Conservation (phyloP, 495 filamentous ascomycete species). For the Aspergillus hancockii region DNA sequence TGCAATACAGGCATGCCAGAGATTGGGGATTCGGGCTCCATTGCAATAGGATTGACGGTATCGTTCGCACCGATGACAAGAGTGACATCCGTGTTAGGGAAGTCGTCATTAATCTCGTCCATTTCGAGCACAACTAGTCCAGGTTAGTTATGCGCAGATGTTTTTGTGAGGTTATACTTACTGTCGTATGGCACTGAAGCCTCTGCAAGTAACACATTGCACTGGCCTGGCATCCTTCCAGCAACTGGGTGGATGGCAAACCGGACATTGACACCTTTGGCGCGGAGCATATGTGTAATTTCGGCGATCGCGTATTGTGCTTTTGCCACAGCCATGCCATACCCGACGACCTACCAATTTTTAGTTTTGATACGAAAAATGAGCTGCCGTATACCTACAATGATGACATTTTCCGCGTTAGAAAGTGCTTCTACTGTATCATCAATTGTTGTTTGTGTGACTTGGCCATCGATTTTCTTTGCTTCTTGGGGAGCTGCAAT, state of each 20-base stretch:
- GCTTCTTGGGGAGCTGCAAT: conserved; percentile 59
- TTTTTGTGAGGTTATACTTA: conserved; percentile 23
- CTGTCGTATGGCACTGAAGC: conserved; percentile 81
- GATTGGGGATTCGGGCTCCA: conserved; percentile 76
- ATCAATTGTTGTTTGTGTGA: conserved; percentile 71
- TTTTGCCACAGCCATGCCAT: conserved; percentile 87
- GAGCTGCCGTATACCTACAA: conserved; percentile 36
- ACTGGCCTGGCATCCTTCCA: conserved; percentile 83
- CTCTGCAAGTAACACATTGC: conserved; percentile 81
- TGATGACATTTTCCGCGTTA: conserved; percentile 75
- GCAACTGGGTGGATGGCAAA: conserved; percentile 86
- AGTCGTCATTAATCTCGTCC: conserved; percentile 91
- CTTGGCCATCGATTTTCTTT: conserved; percentile 69
- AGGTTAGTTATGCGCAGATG: conserved; percentile 18
- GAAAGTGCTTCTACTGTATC: conserved; percentile 70
- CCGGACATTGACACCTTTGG: conserved; percentile 72
- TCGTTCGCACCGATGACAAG: conserved; percentile 86
- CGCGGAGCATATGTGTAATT: conserved; percentile 67
- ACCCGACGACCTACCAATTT: conserved; percentile 59
- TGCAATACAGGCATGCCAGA: conserved; percentile 85
- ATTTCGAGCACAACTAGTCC: conserved; percentile 70
- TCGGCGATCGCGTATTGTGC: conserved; percentile 83
- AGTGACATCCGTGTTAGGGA: conserved; percentile 77
- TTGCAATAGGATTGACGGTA: conserved; percentile 80
- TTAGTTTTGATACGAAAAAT: not conserved